Evolutionary conservation across 306 rosid species (phyloP), one percentile per base, ranked within the genome.

Genomic region (Cucurbita moschata): DNA sequence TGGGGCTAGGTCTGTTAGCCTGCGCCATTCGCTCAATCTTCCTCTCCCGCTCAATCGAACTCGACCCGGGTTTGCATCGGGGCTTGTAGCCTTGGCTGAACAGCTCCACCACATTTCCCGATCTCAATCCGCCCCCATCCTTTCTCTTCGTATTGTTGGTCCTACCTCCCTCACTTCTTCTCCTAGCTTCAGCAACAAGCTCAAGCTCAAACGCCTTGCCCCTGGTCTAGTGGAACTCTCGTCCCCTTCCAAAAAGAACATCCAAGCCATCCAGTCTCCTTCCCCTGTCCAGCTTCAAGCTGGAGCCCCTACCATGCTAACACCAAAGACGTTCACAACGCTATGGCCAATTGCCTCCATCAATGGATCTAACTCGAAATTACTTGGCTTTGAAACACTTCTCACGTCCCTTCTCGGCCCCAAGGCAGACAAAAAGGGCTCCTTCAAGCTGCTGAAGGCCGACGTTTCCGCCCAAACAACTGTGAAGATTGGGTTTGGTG

Each of bases 141-240:
- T 94, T 19, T 94, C 99, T 0, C 90, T 94, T 6, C 88, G 96
- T 30, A 87, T 94, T 16, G 92, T 91, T 21, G 99, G 96, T 71
- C 92, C 95, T 16, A 90, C 97, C 14, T 89, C 97, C 19, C 91
- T 94, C 26, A 74, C 96, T 53, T 71, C 96, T 2, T 82, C 93
- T 7, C 44, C 89, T 68, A 81, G 89, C 51, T 77, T 90, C 8
- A 73, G 75, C 57, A 85, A 79, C 84, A 85, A 81, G 85, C 88
- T 91, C 79, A 94, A 91, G 88, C 95, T 94, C 53, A 94, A 89
- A 76, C 95, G 95, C 70, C 97, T 91, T 8, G 99, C 97, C 2
- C 99, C 99, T 6, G 99, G 96, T 59, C 88, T 90, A 14, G 99
- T 94, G 71, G 99, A 94, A 83, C 75, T 94, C 50, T 94, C 92